Base-by-base conservation (phyloP, 768 basidiomycete genomes). In the Filobasidium wieringae region DNA sequence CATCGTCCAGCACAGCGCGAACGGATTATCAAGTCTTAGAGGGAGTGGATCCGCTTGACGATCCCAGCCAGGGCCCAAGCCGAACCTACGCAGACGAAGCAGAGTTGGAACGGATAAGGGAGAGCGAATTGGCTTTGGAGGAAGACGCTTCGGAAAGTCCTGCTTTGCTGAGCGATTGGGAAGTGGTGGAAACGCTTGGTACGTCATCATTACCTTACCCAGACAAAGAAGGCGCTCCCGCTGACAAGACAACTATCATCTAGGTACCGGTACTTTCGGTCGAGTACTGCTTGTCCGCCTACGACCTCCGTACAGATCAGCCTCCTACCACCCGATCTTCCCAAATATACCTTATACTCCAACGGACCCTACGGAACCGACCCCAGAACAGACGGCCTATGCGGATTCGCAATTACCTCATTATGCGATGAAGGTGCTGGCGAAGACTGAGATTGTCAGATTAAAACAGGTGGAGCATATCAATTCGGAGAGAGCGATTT, bases 391-490 rank as follows among this genome's bases (percentile, higher is more conserved):
- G 17, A 69, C 72, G 5, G 64, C 67, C 55, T 65, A 69, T 19
- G 66, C 68, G 36, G 67, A 72, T 34, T 63, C 63, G 29, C 66
- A 70, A 55, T 51, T 73, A 55, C 74, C 74, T 0, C 74, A 75
- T 55, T 75, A 72, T 57, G 74, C 74, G 8, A 68, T 75, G 68
- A 75, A 75, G 60, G 71, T 75, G 5, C 58, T 75, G n/a, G 63
- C 63, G 8, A 75, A 75, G 63, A 66, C 67, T 0, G 72, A 76
- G 50, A 76, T 78, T 58, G 76, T 78, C 53, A 63, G 76, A 49
- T 80, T 97, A 50, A 87, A 92, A 43, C 95, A 99, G 72, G 87
- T 97, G 53, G 91, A 96, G 71, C 95, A 99, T 72, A 92, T 97
- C 67, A 96, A 93, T 68, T 89, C 88, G 8, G 95, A 99, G 72